Conservation (phyloP, 805 yeast genomes). For the Candida orba region DNA sequence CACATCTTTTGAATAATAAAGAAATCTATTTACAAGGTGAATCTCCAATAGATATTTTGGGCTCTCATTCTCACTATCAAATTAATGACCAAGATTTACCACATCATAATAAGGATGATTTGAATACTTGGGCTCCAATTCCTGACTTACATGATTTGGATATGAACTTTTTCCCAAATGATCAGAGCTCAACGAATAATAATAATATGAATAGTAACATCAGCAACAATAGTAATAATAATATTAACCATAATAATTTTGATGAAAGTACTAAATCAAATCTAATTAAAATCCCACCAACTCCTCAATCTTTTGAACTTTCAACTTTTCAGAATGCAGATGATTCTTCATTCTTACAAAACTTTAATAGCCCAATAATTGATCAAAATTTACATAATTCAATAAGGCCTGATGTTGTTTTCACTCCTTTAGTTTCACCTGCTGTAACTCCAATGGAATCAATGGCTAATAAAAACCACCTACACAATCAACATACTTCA, state of each 20-base stretch:
- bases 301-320: constrained; percentile 19
- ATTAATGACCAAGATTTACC: constrained; percentile 1
- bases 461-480: constrained; percentile 10
- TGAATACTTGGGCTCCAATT: constrained; percentile 8
- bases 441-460: constrained; percentile 57
- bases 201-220: background rate
- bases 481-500: constrained; percentile 2
- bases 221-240: background rate
- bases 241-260: background rate
- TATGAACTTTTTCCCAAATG: constrained; percentile 10
- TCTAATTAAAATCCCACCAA: constrained; percentile 14
- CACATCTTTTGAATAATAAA: background rate
- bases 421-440: constrained; percentile 75
- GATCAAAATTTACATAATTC: constrained; percentile 10
- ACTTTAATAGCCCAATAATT: constrained; percentile 15
- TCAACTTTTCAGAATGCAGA: constrained; percentile 4
- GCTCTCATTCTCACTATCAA: constrained; percentile 5
- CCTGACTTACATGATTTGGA: constrained; percentile 13
- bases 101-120: constrained; percentile 1
- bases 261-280: background rate
- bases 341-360: constrained; percentile 8
- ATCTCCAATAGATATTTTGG: constrained; percentile 11
- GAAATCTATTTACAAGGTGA: constrained; percentile 2
- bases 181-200: background rate
- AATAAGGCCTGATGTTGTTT: constrained; percentile 51